A percentile compares a stretch with the other conserved stretches of the same genome.
Evolutionary conservation across 495 filamentous ascomycete genomes (phyloP).

Genomic region (Neurospora cerealis): DNA sequence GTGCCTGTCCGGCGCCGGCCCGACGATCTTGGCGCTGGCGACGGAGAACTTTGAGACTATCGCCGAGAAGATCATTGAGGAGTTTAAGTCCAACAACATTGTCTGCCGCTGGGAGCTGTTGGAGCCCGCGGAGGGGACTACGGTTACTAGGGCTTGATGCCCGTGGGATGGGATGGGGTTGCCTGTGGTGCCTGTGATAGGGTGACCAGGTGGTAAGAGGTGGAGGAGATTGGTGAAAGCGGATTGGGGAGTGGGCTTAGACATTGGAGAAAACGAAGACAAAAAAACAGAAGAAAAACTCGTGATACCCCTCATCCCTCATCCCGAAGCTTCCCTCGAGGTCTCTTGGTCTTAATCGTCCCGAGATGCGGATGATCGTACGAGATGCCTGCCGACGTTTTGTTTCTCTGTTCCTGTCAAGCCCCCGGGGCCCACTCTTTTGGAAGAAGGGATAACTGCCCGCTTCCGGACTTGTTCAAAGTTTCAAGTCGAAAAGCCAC

Average conservation of each 20-base stretch:
- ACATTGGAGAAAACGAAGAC: neutral
- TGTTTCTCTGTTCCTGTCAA: neutral
- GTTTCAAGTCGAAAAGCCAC: neutral
- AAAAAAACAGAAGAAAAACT: slow-evolving; percentile 4
- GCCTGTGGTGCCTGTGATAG: neutral
- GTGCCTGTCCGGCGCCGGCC: slow-evolving; percentile 86
- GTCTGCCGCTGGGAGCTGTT: slow-evolving; percentile 78
- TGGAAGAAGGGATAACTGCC: neutral
- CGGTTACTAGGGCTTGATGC: slow-evolving; percentile 32
- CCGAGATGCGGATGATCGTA: neutral
- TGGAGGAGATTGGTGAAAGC: neutral
- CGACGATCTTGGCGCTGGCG: slow-evolving; percentile 86
- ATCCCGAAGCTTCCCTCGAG: too few species aligned
- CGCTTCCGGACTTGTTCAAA: neutral
- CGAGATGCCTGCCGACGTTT: neutral
- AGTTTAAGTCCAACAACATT: slow-evolving; percentile 53
- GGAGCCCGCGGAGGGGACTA: slow-evolving; percentile 78
- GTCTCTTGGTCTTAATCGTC: too few species aligned
- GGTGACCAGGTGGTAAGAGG: neutral
- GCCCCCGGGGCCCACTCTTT: neutral
- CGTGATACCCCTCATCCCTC: slow-evolving; percentile 8
- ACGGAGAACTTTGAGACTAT: slow-evolving; percentile 80
- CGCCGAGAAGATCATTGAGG: slow-evolving; percentile 59
- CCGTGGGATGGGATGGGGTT: neutral
- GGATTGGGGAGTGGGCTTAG: neutral